A percentile compares a stretch with the other conserved stretches of the same genome.
These are phyloP conservation scores for Lenwebbia sp. DNA, from an alignment of 345 rosid species.

Conservation along the genomic window DNA sequence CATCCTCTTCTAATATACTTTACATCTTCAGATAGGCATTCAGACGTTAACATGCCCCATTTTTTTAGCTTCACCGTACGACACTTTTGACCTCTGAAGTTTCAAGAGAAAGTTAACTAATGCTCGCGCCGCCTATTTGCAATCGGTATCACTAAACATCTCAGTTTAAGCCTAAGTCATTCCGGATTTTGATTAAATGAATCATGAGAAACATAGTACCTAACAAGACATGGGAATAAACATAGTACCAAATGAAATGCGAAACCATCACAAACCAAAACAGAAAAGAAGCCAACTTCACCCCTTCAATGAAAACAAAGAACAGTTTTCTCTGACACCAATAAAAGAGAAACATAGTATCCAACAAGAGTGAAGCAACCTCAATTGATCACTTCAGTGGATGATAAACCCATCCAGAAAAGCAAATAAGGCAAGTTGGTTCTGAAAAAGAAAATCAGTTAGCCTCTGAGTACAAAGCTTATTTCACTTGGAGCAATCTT, in stretches of 20 bases:
- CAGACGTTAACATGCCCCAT: neutral
- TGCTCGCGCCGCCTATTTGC: neutral
- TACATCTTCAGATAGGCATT: neutral
- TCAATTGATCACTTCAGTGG: neutral
- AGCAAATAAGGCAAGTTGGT: neutral
- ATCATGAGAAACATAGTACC: neutral
- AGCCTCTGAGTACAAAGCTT: conserved; percentile 3
- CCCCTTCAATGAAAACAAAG: neutral
- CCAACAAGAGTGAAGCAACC: neutral
- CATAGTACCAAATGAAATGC: neutral
- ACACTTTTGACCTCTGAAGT: neutral
- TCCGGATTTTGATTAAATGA: neutral
- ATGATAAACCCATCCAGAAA: neutral
- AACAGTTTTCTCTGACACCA: neutral
- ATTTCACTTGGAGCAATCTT: neutral
- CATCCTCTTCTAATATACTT: neutral
- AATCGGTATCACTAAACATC: neutral
- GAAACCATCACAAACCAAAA: neutral
- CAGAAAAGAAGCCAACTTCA: neutral
- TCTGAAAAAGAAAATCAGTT: neutral
- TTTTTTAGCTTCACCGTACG: neutral
- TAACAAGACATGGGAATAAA: neutral
- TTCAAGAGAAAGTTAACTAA: neutral
- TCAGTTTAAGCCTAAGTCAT: neutral
- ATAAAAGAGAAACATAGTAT: neutral